These are phyloP conservation scores for Globisporangium rhizosaccharum DNA, from an alignment of 352 stramenopile species.

Conservation along the genomic window DNA sequence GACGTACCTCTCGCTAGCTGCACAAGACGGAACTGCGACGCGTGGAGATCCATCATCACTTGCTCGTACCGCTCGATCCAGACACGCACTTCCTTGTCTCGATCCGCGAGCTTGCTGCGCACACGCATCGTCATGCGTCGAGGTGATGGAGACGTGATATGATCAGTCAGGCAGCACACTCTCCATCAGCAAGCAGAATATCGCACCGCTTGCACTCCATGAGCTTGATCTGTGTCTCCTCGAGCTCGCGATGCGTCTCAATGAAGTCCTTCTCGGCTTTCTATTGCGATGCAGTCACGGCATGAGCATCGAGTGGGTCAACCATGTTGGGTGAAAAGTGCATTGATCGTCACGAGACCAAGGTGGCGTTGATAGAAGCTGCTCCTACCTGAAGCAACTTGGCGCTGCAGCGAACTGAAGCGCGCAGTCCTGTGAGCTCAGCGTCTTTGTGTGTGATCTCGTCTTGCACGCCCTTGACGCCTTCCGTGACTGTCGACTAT, in stretches of 20 bases:
- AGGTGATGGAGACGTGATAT: neutral
- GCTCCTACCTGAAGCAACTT: constrained; percentile 59
- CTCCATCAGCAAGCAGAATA: neutral
- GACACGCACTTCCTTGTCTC: constrained; percentile 48
- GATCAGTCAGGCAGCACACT: too few relatives aligned
- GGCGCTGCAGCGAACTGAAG: constrained; percentile 53
- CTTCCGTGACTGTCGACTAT: constrained; percentile 39
- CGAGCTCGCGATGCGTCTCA: constrained; percentile 54
- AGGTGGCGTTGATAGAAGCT: too few relatives aligned
- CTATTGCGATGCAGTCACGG: constrained; percentile 10
- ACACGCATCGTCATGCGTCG: neutral
- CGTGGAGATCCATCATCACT: constrained; percentile 81
- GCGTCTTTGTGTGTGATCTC: constrained; percentile 68
- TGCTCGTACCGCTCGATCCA: constrained; percentile 83
- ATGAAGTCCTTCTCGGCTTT: constrained; percentile 75
- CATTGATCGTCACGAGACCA: too few relatives aligned
- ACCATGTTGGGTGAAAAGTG: neutral
- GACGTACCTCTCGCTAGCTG: constrained; percentile 52
- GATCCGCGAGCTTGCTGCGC: constrained; percentile 35
- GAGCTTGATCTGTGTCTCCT: constrained; percentile 60
- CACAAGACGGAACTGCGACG: constrained; percentile 60
- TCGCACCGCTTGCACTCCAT: constrained; percentile 57
- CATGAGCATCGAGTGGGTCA: neutral
- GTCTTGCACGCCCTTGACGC: constrained; percentile 38
- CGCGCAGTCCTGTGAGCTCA: constrained; percentile 56